Base-by-base conservation (phyloP, 2,329 filamentous ascomycete genomes). In the Fusarium chuoi region DNA sequence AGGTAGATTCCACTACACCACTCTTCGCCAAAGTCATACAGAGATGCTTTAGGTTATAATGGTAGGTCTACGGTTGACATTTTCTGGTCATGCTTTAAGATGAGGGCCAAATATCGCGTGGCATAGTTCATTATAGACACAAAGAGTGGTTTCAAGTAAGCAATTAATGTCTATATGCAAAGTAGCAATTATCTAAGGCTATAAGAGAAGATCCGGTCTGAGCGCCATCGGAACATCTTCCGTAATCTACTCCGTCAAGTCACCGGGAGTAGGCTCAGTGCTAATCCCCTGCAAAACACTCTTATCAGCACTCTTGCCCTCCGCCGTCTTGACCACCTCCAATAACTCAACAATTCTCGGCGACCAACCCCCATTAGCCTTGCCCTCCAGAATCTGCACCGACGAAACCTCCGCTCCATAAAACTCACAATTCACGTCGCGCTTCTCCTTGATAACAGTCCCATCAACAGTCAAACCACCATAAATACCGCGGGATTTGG, bases 401-500 rank as follows among this genome's bases (percentile, higher is more conserved):
- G 65, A 68, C 3, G 64, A 55, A 4, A 62, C 14, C 0, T 62
- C 56, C 4, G 26, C 7, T 5, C 56, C 64, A 49, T 68, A 68
- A 5, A 68, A 68, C 2, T 55, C 56, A 0, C 30, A 2, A 17
- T 68, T 62, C 0, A 55, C 42, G n/a, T 68, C 56, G 1, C n/a
- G 20, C 48, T 55, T 68, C 48, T 68, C 65, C 26, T 49, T 68
- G 0, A 62, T 68, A 0, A 62, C 48, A 0, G 65, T 68, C 1
- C 64, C 65, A 13, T 68, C 65, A 13, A 68, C 56, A 24, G 65
- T 68, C 48, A 68, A 44, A 1, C 65, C 65, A 8, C 65, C 65
- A 33, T 68, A 68, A 1, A 68, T 12, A 15, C 65, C 65, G 1
- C 48, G 48, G 0, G 65, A 68, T 5, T 62, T 68, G 0, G 64